Evolutionary conservation across 2,329 filamentous ascomycete species (phyloP), one percentile per base, ranked within the genome.

Genomic region (Clonostachys rhizophaga): DNA sequence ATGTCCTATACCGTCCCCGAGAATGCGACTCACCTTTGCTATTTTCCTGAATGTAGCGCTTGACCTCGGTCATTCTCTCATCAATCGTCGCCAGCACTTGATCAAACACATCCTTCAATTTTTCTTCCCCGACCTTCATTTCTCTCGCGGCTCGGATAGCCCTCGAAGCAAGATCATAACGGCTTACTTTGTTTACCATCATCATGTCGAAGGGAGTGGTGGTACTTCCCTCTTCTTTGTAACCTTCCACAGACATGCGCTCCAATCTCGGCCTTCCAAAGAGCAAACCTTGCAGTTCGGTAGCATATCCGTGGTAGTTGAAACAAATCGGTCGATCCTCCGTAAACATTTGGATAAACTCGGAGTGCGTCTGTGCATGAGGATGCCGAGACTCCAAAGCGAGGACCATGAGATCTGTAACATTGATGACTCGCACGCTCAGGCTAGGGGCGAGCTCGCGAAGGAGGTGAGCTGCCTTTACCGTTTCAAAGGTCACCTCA

Each of bases 201-300:
- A 86, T 81, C 83, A 86, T 86, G 55, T 86, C 79, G 54, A 87
- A 86, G 3, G 83, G 83, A 3, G 82, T 86, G 0, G 82, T 87
- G 1, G 83, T 86, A 45, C 71, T 80, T 0, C 82, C 83, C 60
- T 87, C 83, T 56, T 87, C 83, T 24, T 72, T 73, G 53, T 86
- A 87, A 5, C 76, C 79, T 13, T 72, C 73, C 8, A 86, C 75
- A 0, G 62, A 72, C 50, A 84, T 72, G 4, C 79, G 70, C 6
- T 78, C 68, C 14, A 78, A 54, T 10, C 67, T 63, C 0, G 69
- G 70, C 1, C 81, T 69, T 1, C 79, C 80, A 55, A 86, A 86
- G 4, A 86, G 61, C 24, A 86, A 58, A 0, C 81, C 81, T 49
- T 79, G 74, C 47, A 87, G 60, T 57, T 86, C 82, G 2, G 72